Conservation (phyloP, 1,139 yeast genomes). For the Debaryomyces fabryi region DNA sequence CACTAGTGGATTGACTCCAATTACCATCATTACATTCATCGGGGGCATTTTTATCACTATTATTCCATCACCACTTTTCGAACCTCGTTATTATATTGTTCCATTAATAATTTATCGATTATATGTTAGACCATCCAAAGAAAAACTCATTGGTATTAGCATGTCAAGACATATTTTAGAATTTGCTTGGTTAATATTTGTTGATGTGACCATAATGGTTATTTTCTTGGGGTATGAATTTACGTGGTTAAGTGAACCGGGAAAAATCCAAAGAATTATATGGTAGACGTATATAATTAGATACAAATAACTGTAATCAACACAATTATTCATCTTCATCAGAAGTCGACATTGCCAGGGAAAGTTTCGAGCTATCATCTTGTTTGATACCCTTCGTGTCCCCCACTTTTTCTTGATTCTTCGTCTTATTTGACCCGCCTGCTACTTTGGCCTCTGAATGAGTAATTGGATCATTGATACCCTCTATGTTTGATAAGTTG, state of each 20-base stretch:
- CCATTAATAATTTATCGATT: constrained; percentile 80
- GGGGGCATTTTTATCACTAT: constrained; percentile 61
- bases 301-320: neutral
- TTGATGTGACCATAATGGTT: constrained; percentile 55
- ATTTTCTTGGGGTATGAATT: constrained; percentile 68
- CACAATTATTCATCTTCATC: neutral
- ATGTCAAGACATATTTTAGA: constrained; percentile 51
- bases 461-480: constrained; percentile 14
- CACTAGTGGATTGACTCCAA: constrained; percentile 25
- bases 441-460: neutral
- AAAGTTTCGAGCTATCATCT: neutral
- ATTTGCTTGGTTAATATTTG: constrained; percentile 56
- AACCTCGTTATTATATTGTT: constrained; percentile 86
- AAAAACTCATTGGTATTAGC: constrained; percentile 11
- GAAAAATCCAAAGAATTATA: constrained; percentile 71
- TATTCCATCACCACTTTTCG: constrained; percentile 88
- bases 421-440: neutral
- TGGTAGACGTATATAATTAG: constrained; percentile 54
- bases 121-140: constrained; percentile 46
- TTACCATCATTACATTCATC: constrained; percentile 48
- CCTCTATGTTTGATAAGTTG: constrained; percentile 16
- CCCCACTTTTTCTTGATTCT: neutral
- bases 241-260: constrained; percentile 65
- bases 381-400: neutral
- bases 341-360: neutral